Evolutionary conservation across 192 early-diverging fungal genomes (phyloP), one percentile per base, ranked within the genome.

Genomic region (Funneliformis mosseae): DNA sequence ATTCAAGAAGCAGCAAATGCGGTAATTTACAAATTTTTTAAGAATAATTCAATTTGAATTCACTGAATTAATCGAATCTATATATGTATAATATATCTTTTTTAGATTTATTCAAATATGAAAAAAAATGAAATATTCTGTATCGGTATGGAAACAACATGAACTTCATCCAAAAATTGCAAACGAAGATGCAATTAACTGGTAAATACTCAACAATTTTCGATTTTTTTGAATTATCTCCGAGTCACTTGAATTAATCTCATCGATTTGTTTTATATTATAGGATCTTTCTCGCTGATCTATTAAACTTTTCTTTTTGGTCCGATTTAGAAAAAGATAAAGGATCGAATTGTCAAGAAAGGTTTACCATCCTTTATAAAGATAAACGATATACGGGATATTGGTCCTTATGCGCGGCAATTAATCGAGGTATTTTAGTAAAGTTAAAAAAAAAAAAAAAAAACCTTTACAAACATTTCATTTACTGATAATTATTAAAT

Each of bases 231-330:
- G 28, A 33, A 18, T 33, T 9, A 14, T 41, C 9, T 45, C 23
- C 16, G 9, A 42, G 9, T 0, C 23, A 9, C 23, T 38, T 11
- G 45, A 4, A 11, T n/a, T 5, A 67, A 11, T 5, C 18, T 45
- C 4, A 16, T 23, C 10, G 8, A 25, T 61, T 39, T 45, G 60
- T 72, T n/a, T 16, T 42, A n/a, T 5, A 5, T 5, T 23, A 64
- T 68, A 88, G 92, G 92, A 95, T 96, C 33, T 96, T 96, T 66
- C 75, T 96, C 8, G 89, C 95, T 1, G 95, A 96, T 82, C 81
- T 91, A 18, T 87, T 95, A 27, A 96, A 96, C 83, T 96, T 95
- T 83, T 95, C 94, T 28, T 96, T 96, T 81, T 96, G 94, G 94
- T 85, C 89, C 25, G 88, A 92, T 38, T 72, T 87, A 33, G 90